Base-by-base conservation (phyloP, 352 stramenopile species). In the Globisporangium emineosum region DNA sequence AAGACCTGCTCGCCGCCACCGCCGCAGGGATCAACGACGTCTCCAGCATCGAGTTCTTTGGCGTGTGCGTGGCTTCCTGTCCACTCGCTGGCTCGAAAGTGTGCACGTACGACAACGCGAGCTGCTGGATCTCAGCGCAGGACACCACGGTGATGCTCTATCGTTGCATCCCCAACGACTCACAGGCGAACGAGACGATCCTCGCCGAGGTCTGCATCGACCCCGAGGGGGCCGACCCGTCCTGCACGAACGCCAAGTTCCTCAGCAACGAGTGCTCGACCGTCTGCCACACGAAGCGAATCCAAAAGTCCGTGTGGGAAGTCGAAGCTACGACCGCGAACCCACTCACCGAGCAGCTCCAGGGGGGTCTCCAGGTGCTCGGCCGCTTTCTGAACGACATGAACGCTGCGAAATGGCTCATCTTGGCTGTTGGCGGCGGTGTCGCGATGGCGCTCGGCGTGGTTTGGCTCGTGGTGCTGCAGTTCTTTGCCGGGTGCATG, bases 381-480 rank as follows among this genome's bases (percentile, higher is more conserved):
- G 76, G 74, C 0, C 77, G 86, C 2, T 90, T 91, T 35, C 52
- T 96, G 17, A 86, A 82, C 65, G 88, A 96, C 55, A 90, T 93
- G 66, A 75, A 76, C 25, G 74, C 80, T 12, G 77, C 78, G n/a
- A 77, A 78, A 2, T 73, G 70, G 45, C 67, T 91, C 40, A 74
- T 96, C 12, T 29, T 94, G 21, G 51, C 79, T 6, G 70, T 86
- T 8, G 86, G 82, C 1, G 85, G 78, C 7, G 70, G 68, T 4
- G 83, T 81, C 6, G 74, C 83, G 8, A 65, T 89, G 40, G 35
- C 81, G 7, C 56, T 94, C 0, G 83, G 86, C 12, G 54, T 94
- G 21, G 4, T 90, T 5, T 95, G 84, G 86, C 65, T 96, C 29
- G 62, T 89, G 10, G 65, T 93, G 37, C 62, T 96, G n/a, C 83